Base-by-base conservation (phyloP, 768 basidiomycete genomes). In the Phlebiopsis gigantea region DNA sequence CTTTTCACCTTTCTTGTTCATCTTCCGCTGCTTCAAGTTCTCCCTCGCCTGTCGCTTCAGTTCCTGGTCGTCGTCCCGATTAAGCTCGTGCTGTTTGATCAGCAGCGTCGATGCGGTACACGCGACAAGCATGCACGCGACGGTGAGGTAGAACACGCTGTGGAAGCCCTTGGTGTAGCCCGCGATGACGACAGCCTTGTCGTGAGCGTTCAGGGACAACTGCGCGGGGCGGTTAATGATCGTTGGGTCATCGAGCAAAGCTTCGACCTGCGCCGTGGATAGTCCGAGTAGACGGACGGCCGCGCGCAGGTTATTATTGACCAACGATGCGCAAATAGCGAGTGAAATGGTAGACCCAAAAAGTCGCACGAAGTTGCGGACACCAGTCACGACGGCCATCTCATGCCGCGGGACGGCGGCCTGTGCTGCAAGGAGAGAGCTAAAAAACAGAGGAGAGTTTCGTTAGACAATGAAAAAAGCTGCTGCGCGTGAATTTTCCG, bases 311-410 rank as follows among this genome's bases (percentile, higher is more conserved):
- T 43, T 43, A 54, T 61, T 59, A 54, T 61, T 61, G 8, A 73
- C 57, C 49, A 73, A 64, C 8, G 72, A 65, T 0, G 63, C 57
- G 22, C 61, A 68, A 19, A 69, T 67, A 9, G 75, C 71, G 15
- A 77, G 64, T 9, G 69, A 68, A 44, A 77, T 61, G 1, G 75
- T 73, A 0, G 75, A 74, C 10, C 75, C 76, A 8, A 77, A 61
- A 55, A 73, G 68, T n/a, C 75, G 66, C 34, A 75, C 45, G 45
- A 60, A 62, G 48, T 59, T 65, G 25, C 62, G 62, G 22, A 63
- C 62, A 14, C 61, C 60, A 2, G 62, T 63, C 12, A 61, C 62
- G 21, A 63, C 62, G 7, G 60, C 56, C 62, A 62, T 61, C 45
- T 65, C 58, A 26, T 57, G 53, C 8, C 63, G 57, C 7, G 57